Conservation (phyloP, 2,329 filamentous ascomycete species). For the Leptodontidium sp. region DNA sequence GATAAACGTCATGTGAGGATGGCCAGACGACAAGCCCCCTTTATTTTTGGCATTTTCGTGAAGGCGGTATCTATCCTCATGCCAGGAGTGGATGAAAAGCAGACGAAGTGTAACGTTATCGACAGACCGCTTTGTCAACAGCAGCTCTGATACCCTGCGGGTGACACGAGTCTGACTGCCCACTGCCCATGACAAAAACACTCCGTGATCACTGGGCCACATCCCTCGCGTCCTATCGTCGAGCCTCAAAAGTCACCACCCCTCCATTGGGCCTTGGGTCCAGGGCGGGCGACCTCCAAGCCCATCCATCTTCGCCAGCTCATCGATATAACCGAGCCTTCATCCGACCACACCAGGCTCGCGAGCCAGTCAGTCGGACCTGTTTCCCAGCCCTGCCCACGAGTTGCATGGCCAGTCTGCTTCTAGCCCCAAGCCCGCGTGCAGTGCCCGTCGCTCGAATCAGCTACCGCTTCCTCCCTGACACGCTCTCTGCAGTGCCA, state of each 20-base stretch:
- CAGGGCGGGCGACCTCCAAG: constrained; percentile 20
- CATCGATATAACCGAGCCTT: constrained; percentile 15
- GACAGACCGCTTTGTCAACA: not conserved
- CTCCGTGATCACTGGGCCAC: constrained; percentile 6
- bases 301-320: constrained; percentile 20
- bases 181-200: constrained; percentile 10
- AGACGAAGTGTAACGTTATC: constrained; percentile 29
- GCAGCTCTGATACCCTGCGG: constrained; percentile 1
- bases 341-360: constrained; percentile 20
- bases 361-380: constrained; percentile 24
- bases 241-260: constrained; percentile 23
- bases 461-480: constrained; percentile 1
- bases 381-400: constrained; percentile 21
- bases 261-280: constrained; percentile 16
- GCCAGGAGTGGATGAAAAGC: not conserved
- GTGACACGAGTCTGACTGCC: constrained; percentile 21
- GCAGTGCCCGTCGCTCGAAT: constrained; percentile 1
- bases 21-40: not conserved
- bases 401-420: not conserved
- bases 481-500: constrained; percentile 14
- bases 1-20: not conserved
- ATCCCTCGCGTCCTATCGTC: constrained; percentile 16
- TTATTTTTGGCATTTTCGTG: not conserved
- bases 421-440: constrained; percentile 5
- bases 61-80: not conserved